A percentile compares a stretch with the other conserved stretches of the same genome.
phyloP scores from a whole-genome alignment of 1,284 basidiomycete genomes.

The Cutaneotrichosporon mucoides region DNA sequence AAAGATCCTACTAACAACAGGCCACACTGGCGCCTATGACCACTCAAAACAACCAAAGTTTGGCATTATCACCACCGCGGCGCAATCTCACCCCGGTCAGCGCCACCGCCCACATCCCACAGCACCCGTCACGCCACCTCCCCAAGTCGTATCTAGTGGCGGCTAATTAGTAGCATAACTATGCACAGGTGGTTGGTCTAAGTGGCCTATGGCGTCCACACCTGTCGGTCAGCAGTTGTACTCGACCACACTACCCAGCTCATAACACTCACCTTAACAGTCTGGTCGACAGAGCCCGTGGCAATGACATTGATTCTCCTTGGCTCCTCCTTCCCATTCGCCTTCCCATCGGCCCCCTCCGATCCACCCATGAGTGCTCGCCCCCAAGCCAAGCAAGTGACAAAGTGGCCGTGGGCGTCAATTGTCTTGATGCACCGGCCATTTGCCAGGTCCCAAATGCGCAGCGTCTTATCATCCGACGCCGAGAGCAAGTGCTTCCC shows the following conservation, averaged over 20 bases:
- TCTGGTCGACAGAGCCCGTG: constrained; percentile 73
- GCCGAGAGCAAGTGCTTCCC: constrained; percentile 82
- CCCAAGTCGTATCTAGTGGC: neutral
- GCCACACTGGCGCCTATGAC: too few species aligned
- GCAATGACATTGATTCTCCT: constrained; percentile 73
- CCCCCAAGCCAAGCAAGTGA: constrained; percentile 77
- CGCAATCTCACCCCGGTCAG: too few species aligned
- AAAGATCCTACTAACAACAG: too few species aligned
- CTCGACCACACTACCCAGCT: neutral
- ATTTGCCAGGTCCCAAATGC: constrained; percentile 79
- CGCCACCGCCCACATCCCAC: too few species aligned
- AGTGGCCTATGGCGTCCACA: constrained; percentile 18
- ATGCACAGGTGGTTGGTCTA: constrained; percentile 3
- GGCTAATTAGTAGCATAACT: neutral
- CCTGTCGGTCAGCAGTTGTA: constrained; percentile 4
- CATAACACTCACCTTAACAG: constrained; percentile 47
- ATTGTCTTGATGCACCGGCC: constrained; percentile 74
- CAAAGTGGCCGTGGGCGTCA: constrained; percentile 81
- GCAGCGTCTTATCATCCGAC: constrained; percentile 85
- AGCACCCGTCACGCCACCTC: too few species aligned
- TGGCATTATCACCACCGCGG: too few species aligned
- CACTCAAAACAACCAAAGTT: too few species aligned
- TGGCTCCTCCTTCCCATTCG: constrained; percentile 50
- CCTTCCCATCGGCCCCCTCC: constrained; percentile 17
- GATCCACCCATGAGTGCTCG: constrained; percentile 54